Evolutionary conservation across 306 rosid species (phyloP).

Genomic region (Sindora glabra): DNA sequence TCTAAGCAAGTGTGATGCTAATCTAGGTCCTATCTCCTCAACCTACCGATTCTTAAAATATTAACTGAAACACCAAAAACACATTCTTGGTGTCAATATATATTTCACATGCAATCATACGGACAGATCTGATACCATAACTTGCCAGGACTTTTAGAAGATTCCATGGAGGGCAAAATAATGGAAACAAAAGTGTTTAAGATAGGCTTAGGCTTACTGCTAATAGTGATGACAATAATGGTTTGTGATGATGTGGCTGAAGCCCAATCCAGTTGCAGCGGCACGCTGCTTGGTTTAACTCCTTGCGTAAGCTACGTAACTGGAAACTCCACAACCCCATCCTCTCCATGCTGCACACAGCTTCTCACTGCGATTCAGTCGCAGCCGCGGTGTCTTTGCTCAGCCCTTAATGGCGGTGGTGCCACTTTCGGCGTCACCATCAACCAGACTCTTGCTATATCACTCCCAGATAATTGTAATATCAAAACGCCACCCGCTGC

Average conservation of each 20-base stretch:
- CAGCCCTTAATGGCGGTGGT: not conserved
- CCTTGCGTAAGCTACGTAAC: not conserved
- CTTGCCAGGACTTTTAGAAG: not conserved
- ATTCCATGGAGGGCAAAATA: not conserved
- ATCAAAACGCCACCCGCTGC: not conserved
- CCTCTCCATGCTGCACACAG: not conserved
- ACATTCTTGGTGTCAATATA: not conserved
- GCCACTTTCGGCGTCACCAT: not conserved
- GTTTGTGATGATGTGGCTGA: not conserved
- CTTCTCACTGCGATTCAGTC: conserved; percentile 3
- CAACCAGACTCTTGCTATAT: not conserved
- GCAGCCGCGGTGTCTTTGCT: not conserved
- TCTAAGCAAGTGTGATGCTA: not conserved
- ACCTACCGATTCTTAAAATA: not conserved
- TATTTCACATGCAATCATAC: not conserved
- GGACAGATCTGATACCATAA: not conserved
- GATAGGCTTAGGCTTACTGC: not conserved
- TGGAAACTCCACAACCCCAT: not conserved
- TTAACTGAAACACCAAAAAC: not conserved
- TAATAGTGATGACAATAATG: not conserved
- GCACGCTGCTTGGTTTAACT: not conserved
- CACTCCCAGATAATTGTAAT: not conserved
- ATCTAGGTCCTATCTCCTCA: not conserved
- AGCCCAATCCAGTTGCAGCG: not conserved
- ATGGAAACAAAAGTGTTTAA: not conserved